These are phyloP conservation scores for Abortiporus biennis DNA, from an alignment of 1,284 basidiomycete genomes.

Conservation along the genomic window DNA sequence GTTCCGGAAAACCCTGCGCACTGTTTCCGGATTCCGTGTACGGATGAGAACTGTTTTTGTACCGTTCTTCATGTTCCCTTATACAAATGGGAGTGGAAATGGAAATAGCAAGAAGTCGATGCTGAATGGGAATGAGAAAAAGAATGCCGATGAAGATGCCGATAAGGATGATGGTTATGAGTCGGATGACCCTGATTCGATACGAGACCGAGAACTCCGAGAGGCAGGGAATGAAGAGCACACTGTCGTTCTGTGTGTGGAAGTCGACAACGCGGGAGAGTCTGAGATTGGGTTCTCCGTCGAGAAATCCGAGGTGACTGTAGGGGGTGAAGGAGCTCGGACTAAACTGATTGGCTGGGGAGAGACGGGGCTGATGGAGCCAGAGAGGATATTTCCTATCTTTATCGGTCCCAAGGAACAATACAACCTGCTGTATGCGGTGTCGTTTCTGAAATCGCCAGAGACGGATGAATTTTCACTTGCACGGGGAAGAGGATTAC, in stretches of 20 bases:
- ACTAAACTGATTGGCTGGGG: slow-evolving; percentile 68
- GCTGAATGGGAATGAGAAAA: not conserved
- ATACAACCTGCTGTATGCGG: slow-evolving; percentile 82
- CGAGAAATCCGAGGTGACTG: slow-evolving; percentile 63
- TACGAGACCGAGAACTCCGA: slow-evolving; percentile 46
- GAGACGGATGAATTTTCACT: slow-evolving; percentile 45
- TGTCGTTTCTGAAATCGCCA: slow-evolving; percentile 63
- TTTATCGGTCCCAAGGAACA: slow-evolving; percentile 66
- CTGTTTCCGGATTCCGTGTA: slow-evolving; percentile 77
- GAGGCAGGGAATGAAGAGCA: slow-evolving; percentile 75
- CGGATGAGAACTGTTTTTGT: slow-evolving; percentile 87
- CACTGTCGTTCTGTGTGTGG: slow-evolving; percentile 80
- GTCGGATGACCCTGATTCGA: slow-evolving; percentile 31
- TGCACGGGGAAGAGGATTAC: slow-evolving; percentile 16
- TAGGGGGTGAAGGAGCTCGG: slow-evolving; percentile 71
- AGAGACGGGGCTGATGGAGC: no score
- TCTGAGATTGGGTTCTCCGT: slow-evolving; percentile 64
- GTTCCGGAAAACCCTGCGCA: slow-evolving; percentile 72
- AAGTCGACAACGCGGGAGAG: slow-evolving; percentile 73
- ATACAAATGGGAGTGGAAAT: no score
- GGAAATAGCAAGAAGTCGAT: slow-evolving; percentile 8
- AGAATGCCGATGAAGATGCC: slow-evolving; percentile 25
- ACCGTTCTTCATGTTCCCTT: slow-evolving; percentile 57
- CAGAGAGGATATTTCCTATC: slow-evolving; percentile 63
- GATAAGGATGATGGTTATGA: no score